Evolutionary conservation across 257 asterid genomes (phyloP).

Genomic region (Oldenlandia corymbosa): DNA sequence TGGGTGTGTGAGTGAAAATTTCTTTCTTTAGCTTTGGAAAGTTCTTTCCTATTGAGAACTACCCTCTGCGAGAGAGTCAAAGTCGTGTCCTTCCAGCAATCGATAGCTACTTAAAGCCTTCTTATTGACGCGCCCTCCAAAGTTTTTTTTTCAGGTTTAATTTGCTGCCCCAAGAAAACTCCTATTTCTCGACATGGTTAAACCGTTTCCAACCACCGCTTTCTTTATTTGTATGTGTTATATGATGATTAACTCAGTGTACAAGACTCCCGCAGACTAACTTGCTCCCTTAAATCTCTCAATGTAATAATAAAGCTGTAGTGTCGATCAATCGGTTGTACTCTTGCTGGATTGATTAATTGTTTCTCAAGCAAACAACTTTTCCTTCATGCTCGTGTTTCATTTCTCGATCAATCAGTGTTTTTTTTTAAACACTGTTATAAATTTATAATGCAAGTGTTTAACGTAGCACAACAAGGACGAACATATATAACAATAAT

Average conservation of each 20-base stretch:
- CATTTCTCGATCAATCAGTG: no score
- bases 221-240: neutral
- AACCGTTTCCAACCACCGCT: conserved; percentile 29
- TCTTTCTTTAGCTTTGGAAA: conserved; percentile 9
- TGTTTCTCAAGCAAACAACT: conserved; percentile 7
- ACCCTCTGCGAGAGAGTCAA: conserved; percentile 2
- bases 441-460: no score
- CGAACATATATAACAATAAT: no score
- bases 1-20: neutral
- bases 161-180: conserved; percentile 4
- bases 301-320: neutral
- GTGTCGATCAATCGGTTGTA: neutral
- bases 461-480: no score
- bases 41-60: neutral
- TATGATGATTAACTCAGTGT: neutral
- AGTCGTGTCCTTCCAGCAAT: conserved; percentile 11
- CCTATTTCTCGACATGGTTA: conserved; percentile 26
- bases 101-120: neutral
- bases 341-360: conserved; percentile 1
- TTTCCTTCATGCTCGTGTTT: no score
- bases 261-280: neutral
- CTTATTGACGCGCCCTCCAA: neutral
- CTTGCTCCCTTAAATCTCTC: neutral
- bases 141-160: conserved; percentile 14
- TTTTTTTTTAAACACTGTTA: no score